Conservation (phyloP, 2,329 filamentous ascomycete genomes). For the Fusarium sublunatum region DNA sequence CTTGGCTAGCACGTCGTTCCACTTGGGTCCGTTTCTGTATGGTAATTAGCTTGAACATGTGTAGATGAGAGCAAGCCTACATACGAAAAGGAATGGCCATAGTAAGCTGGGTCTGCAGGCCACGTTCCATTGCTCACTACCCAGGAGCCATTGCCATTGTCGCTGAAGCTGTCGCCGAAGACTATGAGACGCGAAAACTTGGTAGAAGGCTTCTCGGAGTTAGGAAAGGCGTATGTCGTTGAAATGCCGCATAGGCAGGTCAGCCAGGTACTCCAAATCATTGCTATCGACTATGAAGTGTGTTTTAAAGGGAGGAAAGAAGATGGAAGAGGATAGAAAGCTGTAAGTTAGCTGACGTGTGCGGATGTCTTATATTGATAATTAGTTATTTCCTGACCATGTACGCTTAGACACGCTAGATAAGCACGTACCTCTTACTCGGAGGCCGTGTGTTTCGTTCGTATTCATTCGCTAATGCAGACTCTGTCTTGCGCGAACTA, state of each 20-base stretch:
- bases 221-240: slow-evolving; percentile 1
- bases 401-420: no score
- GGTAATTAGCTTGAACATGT: rapidly evolving
- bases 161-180: slow-evolving; percentile 38
- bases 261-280: slow-evolving; percentile 9
- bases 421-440: no score
- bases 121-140: slow-evolving; percentile 30
- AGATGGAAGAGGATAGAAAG: background rate
- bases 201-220: background rate
- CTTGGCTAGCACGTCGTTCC: slow-evolving; percentile 24
- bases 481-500: no score
- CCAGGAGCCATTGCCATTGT: slow-evolving; percentile 35
- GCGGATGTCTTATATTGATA: slow-evolving; percentile 17
- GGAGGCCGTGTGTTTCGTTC: no score
- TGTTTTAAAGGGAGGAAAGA: slow-evolving; percentile 8
- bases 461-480: no score
- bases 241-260: background rate
- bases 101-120: slow-evolving; percentile 33
- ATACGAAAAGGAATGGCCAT: slow-evolving; percentile 30
- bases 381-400: no score
- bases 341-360: background rate
- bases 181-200: slow-evolving; percentile 17
- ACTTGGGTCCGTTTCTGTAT: slow-evolving; percentile 17
- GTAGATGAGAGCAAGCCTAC: rapidly evolving
- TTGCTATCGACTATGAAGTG: background rate